A percentile compares a stretch with the other conserved stretches of the same genome.
Conservation (phyloP, 129 eudicot species). For the Ambrosia trifida region DNA sequence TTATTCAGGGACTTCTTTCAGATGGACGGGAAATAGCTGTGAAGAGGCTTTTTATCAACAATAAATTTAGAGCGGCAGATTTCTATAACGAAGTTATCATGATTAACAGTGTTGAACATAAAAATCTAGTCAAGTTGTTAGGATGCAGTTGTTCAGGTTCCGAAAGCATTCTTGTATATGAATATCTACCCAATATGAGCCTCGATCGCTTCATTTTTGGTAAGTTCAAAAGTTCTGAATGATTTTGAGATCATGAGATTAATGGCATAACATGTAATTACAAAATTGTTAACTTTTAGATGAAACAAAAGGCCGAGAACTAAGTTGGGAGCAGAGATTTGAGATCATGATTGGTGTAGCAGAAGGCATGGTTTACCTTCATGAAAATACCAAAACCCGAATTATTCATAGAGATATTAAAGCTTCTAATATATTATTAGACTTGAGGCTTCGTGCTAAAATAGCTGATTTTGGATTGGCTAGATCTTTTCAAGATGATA, state of each 20-base stretch:
- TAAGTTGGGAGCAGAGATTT: slow-evolving; percentile 73
- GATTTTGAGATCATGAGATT: not conserved
- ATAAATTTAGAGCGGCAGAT: slow-evolving; percentile 77
- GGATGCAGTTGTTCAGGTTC: slow-evolving; percentile 85
- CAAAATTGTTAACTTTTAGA: slow-evolving; percentile 36
- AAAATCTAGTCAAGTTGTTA: slow-evolving; percentile 63
- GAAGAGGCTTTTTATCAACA: slow-evolving; percentile 87
- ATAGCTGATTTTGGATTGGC: slow-evolving; percentile 89
- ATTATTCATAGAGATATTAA: slow-evolving; percentile 78
- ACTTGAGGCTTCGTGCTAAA: slow-evolving; percentile 67
- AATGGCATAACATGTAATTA: not conserved
- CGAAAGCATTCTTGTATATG: slow-evolving; percentile 81
- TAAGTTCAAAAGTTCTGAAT: slow-evolving; percentile 13
- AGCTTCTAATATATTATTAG: slow-evolving; percentile 75
- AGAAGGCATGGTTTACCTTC: slow-evolving; percentile 88
- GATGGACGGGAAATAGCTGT: slow-evolving; percentile 93
- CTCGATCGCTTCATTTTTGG: slow-evolving; percentile 74
- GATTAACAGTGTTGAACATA: slow-evolving; percentile 68
- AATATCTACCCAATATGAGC: slow-evolving; percentile 66
- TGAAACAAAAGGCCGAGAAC: slow-evolving; percentile 49
- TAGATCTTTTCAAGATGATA: slow-evolving; percentile 76
- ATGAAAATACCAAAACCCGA: slow-evolving; percentile 60
- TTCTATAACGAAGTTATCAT: slow-evolving; percentile 82
- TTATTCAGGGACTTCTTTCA: slow-evolving; percentile 59
- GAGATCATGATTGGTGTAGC: slow-evolving; percentile 62